Base-by-base conservation (phyloP, 2,329 filamentous ascomycete species). In the Raffaelea albimanens region DNA sequence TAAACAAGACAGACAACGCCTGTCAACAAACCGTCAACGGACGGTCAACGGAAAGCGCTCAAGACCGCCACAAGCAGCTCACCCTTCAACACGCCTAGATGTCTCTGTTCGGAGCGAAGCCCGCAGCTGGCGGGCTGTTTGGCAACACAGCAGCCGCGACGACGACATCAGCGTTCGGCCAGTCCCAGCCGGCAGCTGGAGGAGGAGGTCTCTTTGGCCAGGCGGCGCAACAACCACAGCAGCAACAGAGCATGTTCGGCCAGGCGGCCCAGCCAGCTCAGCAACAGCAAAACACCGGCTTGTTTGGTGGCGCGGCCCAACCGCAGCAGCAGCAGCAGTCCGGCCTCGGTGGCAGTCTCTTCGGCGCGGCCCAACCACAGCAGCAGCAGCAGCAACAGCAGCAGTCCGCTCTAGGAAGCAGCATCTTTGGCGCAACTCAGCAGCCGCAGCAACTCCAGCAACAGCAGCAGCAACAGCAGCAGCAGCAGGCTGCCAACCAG, bases 381-480 rank as follows among this genome's bases (percentile, higher is more conserved):
- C 25, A 29, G 25, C 25, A 29, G 25, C 25, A 29, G 25, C 25
- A 29, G 25, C 25, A 29, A 29, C 25, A 29, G 13, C 25, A 44
- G 44, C 48, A 42, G 22, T 22, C 48, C 18, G 19, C 40, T 5
- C 13, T 22, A 7, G 38, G 42, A 4, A 29, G 40, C 13, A 46
- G 49, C 11, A 18, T 52, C 2, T 54, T 51, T 45, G 50, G 48
- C 42, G 43, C 43, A 46, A 50, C 42, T 16, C 56, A 48, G 50
- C 49, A 49, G 33, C 51, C 54, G 50, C 61, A 61, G 44, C 65
- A 61, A 29, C 61, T 61, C 21, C 61, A 64, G 38, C 60, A 67
- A 47, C 62, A 63, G 47, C 61, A 68, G 48, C 68, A 65, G 38
- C 61, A 61, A 33, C 59, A 67, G 44, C 60, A 58, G 51, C 62